phyloP scores from a whole-genome alignment of 2,329 filamentous ascomycete species.

The Claviceps sorghi region DNA sequence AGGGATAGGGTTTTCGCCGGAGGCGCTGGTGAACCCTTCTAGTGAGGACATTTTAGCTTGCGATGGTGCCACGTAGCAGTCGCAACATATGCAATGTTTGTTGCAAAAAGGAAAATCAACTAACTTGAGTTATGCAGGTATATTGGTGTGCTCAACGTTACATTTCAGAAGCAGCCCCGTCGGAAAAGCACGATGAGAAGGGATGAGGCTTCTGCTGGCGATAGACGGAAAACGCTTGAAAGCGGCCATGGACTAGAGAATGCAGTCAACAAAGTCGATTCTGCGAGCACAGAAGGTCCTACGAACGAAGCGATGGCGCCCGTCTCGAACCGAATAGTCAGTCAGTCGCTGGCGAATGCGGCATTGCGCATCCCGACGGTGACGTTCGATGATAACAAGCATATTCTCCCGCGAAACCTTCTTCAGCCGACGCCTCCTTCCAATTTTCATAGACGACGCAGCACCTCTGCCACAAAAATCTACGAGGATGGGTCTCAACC shows the following conservation, averaged over 20 bases:
- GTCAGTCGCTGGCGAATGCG: slow-evolving; percentile 59
- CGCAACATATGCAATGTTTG: no score
- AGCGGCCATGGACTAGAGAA: slow-evolving; percentile 5
- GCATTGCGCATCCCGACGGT: slow-evolving; percentile 67
- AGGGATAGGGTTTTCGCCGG: no score
- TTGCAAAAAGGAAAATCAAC: background rate
- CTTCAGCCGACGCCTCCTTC: slow-evolving; percentile 44
- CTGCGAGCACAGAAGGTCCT: slow-evolving; percentile 1
- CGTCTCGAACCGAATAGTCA: slow-evolving; percentile 32
- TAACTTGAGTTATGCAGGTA: slow-evolving; percentile 43
- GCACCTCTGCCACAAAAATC: slow-evolving; percentile 17
- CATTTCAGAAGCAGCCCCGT: slow-evolving; percentile 72
- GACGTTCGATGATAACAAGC: slow-evolving; percentile 83
- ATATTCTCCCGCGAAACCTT: slow-evolving; percentile 77
- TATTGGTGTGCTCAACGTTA: slow-evolving; percentile 92
- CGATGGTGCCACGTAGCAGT: background rate
- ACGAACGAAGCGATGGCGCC: slow-evolving; percentile 9
- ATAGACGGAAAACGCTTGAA: slow-evolving; percentile 22
- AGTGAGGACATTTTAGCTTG: background rate
- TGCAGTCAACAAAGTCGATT: slow-evolving; percentile 2
- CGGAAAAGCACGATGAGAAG: slow-evolving; percentile 41
- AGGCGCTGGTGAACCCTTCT: no score
- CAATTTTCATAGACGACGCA: slow-evolving; percentile 18
- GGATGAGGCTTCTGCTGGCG: slow-evolving; percentile 27
- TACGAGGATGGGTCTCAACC: slow-evolving; percentile 5